Conservation (phyloP, 164 flowering plant genomes). For the Akebia trifoliata region DNA sequence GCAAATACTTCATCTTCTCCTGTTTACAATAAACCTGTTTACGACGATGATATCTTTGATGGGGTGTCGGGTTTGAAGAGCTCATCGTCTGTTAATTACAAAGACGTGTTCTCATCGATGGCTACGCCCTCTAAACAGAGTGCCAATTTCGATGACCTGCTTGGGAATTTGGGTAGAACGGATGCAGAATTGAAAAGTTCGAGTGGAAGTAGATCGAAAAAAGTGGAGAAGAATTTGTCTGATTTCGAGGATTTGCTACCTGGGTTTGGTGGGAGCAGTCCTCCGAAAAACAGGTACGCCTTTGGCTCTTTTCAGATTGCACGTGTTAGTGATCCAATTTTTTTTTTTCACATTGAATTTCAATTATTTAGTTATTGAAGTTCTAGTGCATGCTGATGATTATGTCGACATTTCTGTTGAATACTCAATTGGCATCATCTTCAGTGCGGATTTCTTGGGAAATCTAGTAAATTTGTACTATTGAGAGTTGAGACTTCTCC, state of each 20-base stretch:
- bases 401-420: no score
- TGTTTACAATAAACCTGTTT: slow-evolving; percentile 64
- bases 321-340: neutral
- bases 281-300: slow-evolving; percentile 33
- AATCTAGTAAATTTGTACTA: no score
- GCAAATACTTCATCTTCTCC: slow-evolving; percentile 31
- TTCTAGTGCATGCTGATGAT: no score
- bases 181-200: slow-evolving; percentile 22
- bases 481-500: no score
- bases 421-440: no score
- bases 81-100: slow-evolving; percentile 31
- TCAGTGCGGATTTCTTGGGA: no score
- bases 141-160: slow-evolving; percentile 44
- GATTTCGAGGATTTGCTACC: slow-evolving; percentile 55
- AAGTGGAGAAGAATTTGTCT: slow-evolving; percentile 20
- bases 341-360: neutral
- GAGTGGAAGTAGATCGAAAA: slow-evolving; percentile 13
- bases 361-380: neutral
- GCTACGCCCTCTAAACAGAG: slow-evolving; percentile 22
- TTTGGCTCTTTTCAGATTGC: neutral
- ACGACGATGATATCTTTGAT: slow-evolving; percentile 59
- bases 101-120: slow-evolving; percentile 44
- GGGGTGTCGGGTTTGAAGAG: slow-evolving; percentile 57
- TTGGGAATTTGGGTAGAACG: slow-evolving; percentile 41
- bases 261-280: slow-evolving; percentile 42